A percentile compares a stretch with the other conserved stretches of the same genome.
Evolutionary conservation across 345 rosid species (phyloP).

Genomic region (Rhodomyrtus tomentosa): DNA sequence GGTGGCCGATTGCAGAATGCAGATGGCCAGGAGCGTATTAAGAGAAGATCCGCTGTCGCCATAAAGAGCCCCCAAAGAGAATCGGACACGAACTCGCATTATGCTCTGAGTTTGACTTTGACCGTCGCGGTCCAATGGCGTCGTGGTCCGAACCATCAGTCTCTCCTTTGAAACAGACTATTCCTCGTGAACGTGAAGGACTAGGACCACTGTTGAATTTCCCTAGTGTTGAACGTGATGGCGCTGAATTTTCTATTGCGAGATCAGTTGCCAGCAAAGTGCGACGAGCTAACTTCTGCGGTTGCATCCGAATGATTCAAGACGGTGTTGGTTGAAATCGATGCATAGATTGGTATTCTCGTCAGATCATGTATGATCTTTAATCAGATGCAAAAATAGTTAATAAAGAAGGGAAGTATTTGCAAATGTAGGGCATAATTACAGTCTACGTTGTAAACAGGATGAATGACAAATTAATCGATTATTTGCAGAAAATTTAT

Average conservation of each 20-base stretch:
- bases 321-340: accelerated
- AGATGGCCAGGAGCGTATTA: background rate
- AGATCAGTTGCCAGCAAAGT: background rate
- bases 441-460: background rate
- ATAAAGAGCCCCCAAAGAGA: background rate
- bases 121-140: background rate
- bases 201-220: background rate
- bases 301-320: background rate
- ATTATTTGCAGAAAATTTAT: background rate
- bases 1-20: background rate
- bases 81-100: background rate
- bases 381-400: accelerated
- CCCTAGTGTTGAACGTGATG: background rate
- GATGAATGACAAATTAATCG: background rate
- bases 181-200: background rate
- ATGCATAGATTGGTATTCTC: accelerated
- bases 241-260: background rate
- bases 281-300: background rate
- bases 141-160: background rate
- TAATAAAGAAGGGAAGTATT: background rate
- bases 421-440: background rate
- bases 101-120: background rate
- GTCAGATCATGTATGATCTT: background rate
- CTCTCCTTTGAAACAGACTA: background rate
- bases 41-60: background rate